A percentile compares a stretch with the other conserved stretches of the same genome.
phyloP scores from a whole-genome alignment of 202 grass and related monocot genomes.

The Bolboschoenoplectus hybrid region DNA sequence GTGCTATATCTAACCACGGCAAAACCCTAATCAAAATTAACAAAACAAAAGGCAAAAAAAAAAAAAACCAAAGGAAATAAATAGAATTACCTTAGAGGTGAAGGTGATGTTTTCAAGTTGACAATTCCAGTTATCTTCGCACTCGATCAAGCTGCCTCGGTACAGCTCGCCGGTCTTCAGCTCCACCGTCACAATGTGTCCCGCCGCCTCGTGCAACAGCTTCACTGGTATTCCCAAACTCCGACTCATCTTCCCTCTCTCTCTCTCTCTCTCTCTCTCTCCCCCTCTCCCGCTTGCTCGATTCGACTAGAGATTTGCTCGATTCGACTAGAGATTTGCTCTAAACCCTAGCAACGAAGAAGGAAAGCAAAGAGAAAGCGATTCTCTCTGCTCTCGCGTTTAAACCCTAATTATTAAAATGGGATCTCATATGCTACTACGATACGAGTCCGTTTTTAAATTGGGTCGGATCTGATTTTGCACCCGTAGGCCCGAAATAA shows the following conservation, averaged over 20 bases:
- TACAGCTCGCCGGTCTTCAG: conserved; percentile 96
- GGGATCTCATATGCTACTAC: neutral
- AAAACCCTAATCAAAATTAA: neutral
- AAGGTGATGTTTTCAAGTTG: conserved; percentile 86
- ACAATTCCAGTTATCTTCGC: conserved; percentile 99
- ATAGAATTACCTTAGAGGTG: conserved; percentile 60
- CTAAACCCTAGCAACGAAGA: conserved; percentile 35
- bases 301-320: conserved; percentile 16
- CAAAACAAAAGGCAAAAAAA: conserved; percentile 21
- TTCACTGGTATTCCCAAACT: conserved; percentile 94
- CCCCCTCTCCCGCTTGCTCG: conserved; percentile 17
- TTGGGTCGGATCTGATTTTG: neutral
- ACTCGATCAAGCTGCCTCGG: conserved; percentile 77
- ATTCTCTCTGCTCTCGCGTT: conserved; percentile 32
- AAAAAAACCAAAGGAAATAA: neutral
- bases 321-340: conserved; percentile 18
- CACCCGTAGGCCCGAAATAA: neutral
- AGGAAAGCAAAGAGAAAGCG: conserved; percentile 39
- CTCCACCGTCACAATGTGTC: conserved; percentile 93
- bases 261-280: neutral
- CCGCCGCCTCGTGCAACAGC: conserved; percentile 89
- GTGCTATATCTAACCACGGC: neutral
- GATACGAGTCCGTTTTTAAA: neutral
- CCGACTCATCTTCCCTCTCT: conserved; percentile 59
- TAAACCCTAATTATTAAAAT: conserved; percentile 43